A percentile compares a stretch with the other conserved stretches of the same genome.
Evolutionary conservation across 257 asterid species (phyloP).

Genomic region (Cynanchum wilfordii): DNA sequence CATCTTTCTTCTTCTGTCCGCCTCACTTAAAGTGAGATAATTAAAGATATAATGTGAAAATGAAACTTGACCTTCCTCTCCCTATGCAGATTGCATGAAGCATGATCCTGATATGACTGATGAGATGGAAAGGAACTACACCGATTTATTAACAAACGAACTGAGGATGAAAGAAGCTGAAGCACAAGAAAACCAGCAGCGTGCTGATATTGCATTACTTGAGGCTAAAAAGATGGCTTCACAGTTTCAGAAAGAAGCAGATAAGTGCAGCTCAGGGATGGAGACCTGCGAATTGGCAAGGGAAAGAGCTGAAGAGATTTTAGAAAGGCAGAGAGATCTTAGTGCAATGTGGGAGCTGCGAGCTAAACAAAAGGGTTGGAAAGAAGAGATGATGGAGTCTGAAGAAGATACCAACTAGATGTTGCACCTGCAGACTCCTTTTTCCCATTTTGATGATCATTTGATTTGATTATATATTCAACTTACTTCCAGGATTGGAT

Average conservation of each 20-base stretch:
- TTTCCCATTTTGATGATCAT: not conserved
- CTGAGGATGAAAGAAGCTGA: constrained; percentile 63
- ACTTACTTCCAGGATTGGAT: not conserved
- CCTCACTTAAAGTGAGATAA: not conserved
- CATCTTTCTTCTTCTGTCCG: not conserved
- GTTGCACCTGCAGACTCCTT: not conserved
- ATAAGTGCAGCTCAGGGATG: constrained; percentile 93
- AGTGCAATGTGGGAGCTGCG: constrained; percentile 77
- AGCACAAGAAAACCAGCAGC: constrained; percentile 70
- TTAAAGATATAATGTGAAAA: not conserved
- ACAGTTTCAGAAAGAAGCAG: constrained; percentile 91
- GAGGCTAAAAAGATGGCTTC: constrained; percentile 90
- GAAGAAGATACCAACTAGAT: not conserved
- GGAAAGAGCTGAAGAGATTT: constrained; percentile 67
- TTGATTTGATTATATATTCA: not conserved
- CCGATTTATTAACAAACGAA: constrained; percentile 65
- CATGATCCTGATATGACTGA: constrained; percentile 69
- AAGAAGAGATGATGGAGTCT: constrained; percentile 25
- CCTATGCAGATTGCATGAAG: constrained; percentile 63
- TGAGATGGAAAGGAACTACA: constrained; percentile 69
- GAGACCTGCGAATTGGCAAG: constrained; percentile 95
- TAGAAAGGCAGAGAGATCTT: constrained; percentile 53
- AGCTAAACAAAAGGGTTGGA: constrained; percentile 90
- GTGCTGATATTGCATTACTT: constrained; percentile 73
- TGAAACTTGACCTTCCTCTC: not conserved